Evolutionary conservation across 306 rosid species (phyloP), one percentile per base, ranked within the genome.

Genomic region (Mimosa pudica): DNA sequence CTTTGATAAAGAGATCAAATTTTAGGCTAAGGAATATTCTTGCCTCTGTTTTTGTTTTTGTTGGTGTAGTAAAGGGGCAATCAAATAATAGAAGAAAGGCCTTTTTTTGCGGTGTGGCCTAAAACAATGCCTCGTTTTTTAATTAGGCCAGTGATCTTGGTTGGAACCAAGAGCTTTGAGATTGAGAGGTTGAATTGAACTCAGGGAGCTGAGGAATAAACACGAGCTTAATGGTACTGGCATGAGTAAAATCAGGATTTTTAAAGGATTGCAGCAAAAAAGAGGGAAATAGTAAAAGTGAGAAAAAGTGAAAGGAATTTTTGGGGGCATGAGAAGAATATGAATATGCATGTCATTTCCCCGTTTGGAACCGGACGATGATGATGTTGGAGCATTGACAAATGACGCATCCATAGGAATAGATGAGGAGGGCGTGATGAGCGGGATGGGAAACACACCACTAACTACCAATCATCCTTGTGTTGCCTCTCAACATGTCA

Each of bases 301-400:
- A 52, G 36, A 74, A 49, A 77, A 65, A 18, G 44, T 33, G 49
- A 71, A 51, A 51, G 74, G 66, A 52, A 51, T 11, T 14, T 14
- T 51, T 13, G 17, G 55, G 55, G 55, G 55, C 13, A 6, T 49
- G 10, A 6, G 6, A 12, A 49, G 42, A 38, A 38, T 38, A 38
- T 38, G 42, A 3, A 38, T 38, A 5, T 38, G 30, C 42, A 38
- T 13, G 55, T 4, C 55, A 49, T 12, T 49, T 49, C n/a, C 55
- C 17, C 55, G 6, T 49, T 49, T 2, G 57, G 1, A 14, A 51
- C 4, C 4, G 12, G 57, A 4, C 10, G 35, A 9, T 8, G 4
- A 60, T 32, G 67, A 10, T 33, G 41, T 61, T 30, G 69, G 13
- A 51, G 57, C 57, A 51, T 4, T 13, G 57, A 51, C 57, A 51